Percentiles rank a stretch among this genome's conserved stretches.
Conservation (phyloP, 768 basidiomycete genomes). For the Thelephora ganbajun region DNA sequence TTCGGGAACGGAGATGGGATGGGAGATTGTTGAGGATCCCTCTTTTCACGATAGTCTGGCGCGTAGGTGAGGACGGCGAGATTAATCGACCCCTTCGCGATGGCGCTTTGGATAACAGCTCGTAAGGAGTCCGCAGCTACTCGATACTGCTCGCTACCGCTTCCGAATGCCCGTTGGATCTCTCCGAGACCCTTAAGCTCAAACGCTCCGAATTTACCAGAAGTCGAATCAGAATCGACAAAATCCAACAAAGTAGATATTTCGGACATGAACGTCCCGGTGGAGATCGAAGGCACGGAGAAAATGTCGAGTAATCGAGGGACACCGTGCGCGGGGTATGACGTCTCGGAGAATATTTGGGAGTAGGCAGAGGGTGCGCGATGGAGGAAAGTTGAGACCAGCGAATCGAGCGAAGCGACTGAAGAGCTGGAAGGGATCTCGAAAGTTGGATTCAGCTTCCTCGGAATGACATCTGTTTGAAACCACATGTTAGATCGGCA, state of each 20-base stretch:
- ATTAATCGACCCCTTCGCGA: slow-evolving; percentile 25
- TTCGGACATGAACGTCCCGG: slow-evolving; percentile 26
- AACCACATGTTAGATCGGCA: slow-evolving; percentile 1
- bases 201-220: slow-evolving; percentile 44
- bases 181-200: slow-evolving; percentile 38
- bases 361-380: slow-evolving; percentile 46
- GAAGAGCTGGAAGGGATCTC: slow-evolving; percentile 19
- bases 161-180: slow-evolving; percentile 33
- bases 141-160: slow-evolving; percentile 39
- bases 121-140: slow-evolving; percentile 31
- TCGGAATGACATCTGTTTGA: slow-evolving; percentile 40
- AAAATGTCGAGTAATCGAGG: slow-evolving; percentile 27
- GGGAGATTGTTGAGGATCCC: slow-evolving; percentile 31
- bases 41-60: slow-evolving; percentile 13
- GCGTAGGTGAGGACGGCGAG: slow-evolving; percentile 37
- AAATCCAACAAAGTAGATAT: slow-evolving; percentile 38
- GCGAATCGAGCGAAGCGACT: slow-evolving; percentile 29
- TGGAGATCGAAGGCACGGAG: slow-evolving; percentile 24
- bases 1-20: slow-evolving; percentile 23
- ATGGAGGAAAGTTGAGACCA: slow-evolving; percentile 43
- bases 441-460: slow-evolving; percentile 35
- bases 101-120: slow-evolving; percentile 29
- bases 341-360: slow-evolving; percentile 31
- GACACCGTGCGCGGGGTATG: slow-evolving; percentile 13
- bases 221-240: slow-evolving; percentile 27